A percentile compares a stretch with the other conserved stretches of the same genome.
These are phyloP conservation scores for Cladorrhinum sp. DNA, from an alignment of 2,329 filamentous ascomycete genomes.

Conservation along the genomic window DNA sequence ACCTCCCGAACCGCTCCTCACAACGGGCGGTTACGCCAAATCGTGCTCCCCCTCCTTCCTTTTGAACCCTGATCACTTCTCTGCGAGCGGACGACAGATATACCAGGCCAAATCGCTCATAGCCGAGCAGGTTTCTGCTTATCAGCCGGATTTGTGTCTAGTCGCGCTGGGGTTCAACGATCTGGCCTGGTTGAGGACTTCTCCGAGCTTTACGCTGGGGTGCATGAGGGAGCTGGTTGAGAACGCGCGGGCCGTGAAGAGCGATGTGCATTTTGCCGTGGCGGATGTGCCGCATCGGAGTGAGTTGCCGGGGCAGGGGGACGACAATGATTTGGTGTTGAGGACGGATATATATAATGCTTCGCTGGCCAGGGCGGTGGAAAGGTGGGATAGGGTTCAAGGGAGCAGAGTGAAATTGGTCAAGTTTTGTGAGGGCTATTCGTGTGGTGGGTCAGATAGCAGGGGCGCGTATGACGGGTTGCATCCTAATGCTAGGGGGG, in stretches of 20 bases:
- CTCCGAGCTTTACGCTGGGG: conserved; percentile 21
- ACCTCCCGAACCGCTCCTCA: conserved; percentile 7
- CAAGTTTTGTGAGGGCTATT: conserved; percentile 32
- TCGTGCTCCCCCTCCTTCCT: conserved; percentile 29
- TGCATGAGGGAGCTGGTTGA: conserved; percentile 31
- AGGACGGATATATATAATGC: conserved; percentile 30
- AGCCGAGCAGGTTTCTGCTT: conserved; percentile 27
- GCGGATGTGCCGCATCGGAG: conserved; percentile 33
- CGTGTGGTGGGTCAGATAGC: conserved; percentile 31
- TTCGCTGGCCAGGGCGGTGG: conserved; percentile 24
- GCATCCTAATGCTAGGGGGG: conserved; percentile 40
- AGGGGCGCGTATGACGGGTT: conserved; percentile 39
- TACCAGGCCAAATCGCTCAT: conserved; percentile 32
- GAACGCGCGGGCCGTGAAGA: conserved; percentile 31
- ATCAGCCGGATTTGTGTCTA: conserved; percentile 35
- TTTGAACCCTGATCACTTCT: conserved; percentile 32
- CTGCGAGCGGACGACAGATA: conserved; percentile 35
- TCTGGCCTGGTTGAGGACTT: conserved; percentile 31
- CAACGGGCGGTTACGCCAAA: conserved; percentile 33
- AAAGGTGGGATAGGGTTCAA: conserved; percentile 30
- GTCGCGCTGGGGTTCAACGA: conserved; percentile 37
- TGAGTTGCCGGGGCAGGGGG: conserved; percentile 24
- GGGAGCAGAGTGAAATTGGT: conserved; percentile 36
- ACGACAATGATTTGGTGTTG: conserved; percentile 19
- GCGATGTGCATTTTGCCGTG: conserved; percentile 29